A percentile compares a stretch with the other conserved stretches of the same genome.
Conservation (phyloP, 352 stramenopile genomes). For the Globisporangium spiculum region DNA sequence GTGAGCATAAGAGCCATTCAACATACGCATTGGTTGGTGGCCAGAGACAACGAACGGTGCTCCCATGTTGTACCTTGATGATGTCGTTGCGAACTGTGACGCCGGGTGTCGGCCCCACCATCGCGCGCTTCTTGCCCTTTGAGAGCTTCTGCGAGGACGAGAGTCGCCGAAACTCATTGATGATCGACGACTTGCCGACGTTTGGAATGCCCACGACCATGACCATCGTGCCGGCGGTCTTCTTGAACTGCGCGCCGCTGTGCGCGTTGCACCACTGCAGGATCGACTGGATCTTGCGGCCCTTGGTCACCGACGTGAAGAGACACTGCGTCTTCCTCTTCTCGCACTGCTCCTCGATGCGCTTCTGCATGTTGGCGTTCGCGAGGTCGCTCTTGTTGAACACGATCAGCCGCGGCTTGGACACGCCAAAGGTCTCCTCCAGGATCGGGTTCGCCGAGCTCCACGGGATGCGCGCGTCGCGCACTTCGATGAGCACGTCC, state of each 20-base stretch:
- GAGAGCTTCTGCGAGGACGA: slow-evolving; percentile 72
- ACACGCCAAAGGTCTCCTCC: slow-evolving; percentile 67
- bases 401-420: slow-evolving; percentile 80
- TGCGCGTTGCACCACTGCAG: slow-evolving; percentile 76
- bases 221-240: slow-evolving; percentile 82
- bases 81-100: slow-evolving; percentile 87
- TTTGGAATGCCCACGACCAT: slow-evolving; percentile 90
- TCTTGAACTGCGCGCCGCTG: slow-evolving; percentile 80
- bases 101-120: slow-evolving; percentile 77
- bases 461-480: slow-evolving; percentile 79
- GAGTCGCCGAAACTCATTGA: slow-evolving; percentile 81
- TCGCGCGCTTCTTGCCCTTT: slow-evolving; percentile 78
- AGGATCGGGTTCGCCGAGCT: slow-evolving; percentile 82
- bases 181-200: slow-evolving; percentile 89
- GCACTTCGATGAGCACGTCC: slow-evolving; percentile 82
- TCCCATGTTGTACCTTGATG: slow-evolving; percentile 59
- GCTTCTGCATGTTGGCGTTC: slow-evolving; percentile 81
- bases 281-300: slow-evolving; percentile 71
- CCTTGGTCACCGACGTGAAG: slow-evolving; percentile 80
- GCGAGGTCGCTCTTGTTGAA: slow-evolving; percentile 88
- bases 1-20: not conserved
- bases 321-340: slow-evolving; percentile 49
- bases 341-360: slow-evolving; percentile 64
- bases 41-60: not conserved
- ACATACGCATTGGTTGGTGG: not conserved